Evolutionary conservation across 176 grass and related monocot species (phyloP), one percentile per base, ranked within the genome.

Genomic region (Carex kokanica): DNA sequence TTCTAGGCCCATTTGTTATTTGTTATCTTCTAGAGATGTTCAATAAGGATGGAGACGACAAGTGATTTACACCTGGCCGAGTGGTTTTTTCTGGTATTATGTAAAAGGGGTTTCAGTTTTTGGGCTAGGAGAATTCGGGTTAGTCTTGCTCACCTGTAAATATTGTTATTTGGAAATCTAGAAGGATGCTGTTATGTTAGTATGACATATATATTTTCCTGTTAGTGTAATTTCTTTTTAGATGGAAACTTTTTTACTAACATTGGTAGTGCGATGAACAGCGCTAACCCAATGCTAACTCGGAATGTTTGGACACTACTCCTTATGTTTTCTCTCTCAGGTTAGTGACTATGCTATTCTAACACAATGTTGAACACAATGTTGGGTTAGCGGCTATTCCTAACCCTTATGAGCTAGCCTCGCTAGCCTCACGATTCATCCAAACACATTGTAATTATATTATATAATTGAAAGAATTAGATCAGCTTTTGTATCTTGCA

Each of bases 1-100:
- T 86, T 86, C 77, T 97, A 43, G 93, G 93, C 32, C 85, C 91
- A 1, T 20, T 91, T 59, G 49, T 89, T 63, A 13, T 74, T 38
- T 60, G 88, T 60, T 93, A 85, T 20, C 69, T 93, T 60, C 86
- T 89, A 9, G 85, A 97, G 69, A 89, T 88, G 71, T 88, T 67
- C 56, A 72, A 58, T 40, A 40, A 68, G 34, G 85, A 89, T 73
- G 89, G 88, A 81, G 88, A 97, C 34, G 90, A 54, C 3, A 81
- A 95, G 80, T 92, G 84, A 94, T 49, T 80, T 7, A 41, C 41
- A 31, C 45, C 18, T 27, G 43, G 60, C 52, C n/a, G 64, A 82
- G 5, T 36, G 16, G 21, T 47, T 29, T 64, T 51, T 47, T 41
- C 15, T 32, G 23, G 4, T 77, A 75, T 6, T 77, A 55, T 21